A percentile compares a stretch with the other conserved stretches of the same genome.
Evolutionary conservation across 2,329 filamentous ascomycete species (phyloP).

Genomic region (Alternaria triticina): DNA sequence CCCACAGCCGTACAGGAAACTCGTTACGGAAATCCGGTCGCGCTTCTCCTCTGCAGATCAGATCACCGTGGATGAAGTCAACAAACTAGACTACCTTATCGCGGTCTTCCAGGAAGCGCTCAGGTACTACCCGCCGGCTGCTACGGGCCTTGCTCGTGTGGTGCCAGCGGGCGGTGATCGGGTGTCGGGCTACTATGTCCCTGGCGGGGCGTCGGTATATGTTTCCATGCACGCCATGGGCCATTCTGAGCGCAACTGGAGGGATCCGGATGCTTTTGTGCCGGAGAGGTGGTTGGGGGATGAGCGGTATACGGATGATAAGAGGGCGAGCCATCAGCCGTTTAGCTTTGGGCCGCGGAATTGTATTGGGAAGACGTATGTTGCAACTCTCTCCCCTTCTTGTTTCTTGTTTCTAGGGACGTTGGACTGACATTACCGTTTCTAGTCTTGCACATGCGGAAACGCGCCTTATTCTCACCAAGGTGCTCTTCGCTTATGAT

Average conservation of each 20-base stretch:
- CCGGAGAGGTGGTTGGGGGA: slow-evolving; percentile 50
- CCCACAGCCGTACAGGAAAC: slow-evolving; percentile 19
- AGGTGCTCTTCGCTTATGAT: slow-evolving; percentile 35
- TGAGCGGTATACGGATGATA: slow-evolving; percentile 42
- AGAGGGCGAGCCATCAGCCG: slow-evolving; percentile 34
- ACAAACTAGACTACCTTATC: slow-evolving; percentile 36
- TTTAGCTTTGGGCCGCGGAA: slow-evolving; percentile 39
- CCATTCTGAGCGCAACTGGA: slow-evolving; percentile 37
- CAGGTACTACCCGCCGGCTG: slow-evolving; percentile 36
- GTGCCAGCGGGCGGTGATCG: slow-evolving; percentile 31
- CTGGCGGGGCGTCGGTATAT: slow-evolving; percentile 33
- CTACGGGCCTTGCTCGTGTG: slow-evolving; percentile 38
- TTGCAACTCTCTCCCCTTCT: not conserved
- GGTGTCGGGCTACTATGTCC: slow-evolving; percentile 36
- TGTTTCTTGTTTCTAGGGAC: slow-evolving; percentile 1
- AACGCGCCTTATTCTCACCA: slow-evolving; percentile 36
- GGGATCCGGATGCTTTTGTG: slow-evolving; percentile 30
- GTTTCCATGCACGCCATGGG: slow-evolving; percentile 41
- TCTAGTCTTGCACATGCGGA: slow-evolving; percentile 32
- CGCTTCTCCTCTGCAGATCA: slow-evolving; percentile 22
- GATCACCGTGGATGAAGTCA: slow-evolving; percentile 36
- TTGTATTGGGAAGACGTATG: slow-evolving; percentile 43
- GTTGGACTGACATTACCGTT: not conserved
- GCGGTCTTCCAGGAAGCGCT: slow-evolving; percentile 36
- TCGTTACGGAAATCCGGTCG: slow-evolving; percentile 31